These are phyloP conservation scores for Glaciozyma antarctica DNA, from an alignment of 768 basidiomycete genomes.

Conservation along the genomic window DNA sequence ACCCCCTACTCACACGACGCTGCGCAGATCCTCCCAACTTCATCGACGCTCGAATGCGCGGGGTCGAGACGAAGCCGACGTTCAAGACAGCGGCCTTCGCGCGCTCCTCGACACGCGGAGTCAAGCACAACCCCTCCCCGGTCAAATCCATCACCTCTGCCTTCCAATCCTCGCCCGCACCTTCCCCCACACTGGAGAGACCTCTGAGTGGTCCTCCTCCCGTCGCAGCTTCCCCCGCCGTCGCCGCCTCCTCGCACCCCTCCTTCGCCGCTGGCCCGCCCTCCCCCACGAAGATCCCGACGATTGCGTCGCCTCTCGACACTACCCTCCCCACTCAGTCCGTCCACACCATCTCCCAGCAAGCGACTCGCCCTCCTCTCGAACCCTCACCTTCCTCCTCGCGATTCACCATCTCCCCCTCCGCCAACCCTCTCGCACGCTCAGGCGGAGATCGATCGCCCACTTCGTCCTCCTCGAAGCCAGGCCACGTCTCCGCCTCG, in stretches of 20 bases:
- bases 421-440: conserved; percentile 3
- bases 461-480: neutral
- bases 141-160: conserved; percentile 23
- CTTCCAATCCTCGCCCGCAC: conserved; percentile 9
- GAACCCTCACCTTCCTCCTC: conserved; percentile 28
- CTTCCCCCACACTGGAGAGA: neutral
- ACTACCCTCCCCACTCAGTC: neutral
- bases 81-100: conserved; percentile 31
- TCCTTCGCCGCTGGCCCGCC: neutral
- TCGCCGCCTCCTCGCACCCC: neutral
- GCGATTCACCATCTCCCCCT: conserved; percentile 16
- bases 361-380: neutral
- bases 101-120: conserved; percentile 30
- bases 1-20: neutral
- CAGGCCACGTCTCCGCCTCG: conserved; percentile 20
- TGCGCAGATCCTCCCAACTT: conserved; percentile 66
- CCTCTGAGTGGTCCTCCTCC: neutral
- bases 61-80: conserved; percentile 37
- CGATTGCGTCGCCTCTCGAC: neutral
- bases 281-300: neutral
- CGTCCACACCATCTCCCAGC: neutral
- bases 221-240: no score
- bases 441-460: neutral
- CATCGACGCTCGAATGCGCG: conserved; percentile 56
- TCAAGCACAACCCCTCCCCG: conserved; percentile 20